phyloP scores from a whole-genome alignment of 148 eudicot genomes.

The Cornus suecica region DNA sequence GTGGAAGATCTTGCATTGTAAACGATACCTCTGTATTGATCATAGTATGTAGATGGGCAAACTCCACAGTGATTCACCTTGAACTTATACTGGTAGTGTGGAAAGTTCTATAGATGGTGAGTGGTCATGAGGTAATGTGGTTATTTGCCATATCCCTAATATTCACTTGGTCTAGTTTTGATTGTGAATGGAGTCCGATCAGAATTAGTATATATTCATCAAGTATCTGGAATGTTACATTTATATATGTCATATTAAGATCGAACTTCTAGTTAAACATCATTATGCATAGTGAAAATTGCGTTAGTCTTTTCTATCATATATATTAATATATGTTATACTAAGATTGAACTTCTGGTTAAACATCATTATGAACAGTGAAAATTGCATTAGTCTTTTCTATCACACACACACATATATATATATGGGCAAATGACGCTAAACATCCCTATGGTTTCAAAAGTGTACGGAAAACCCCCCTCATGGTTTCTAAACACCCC shows the following conservation, averaged over 20 bases:
- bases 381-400: not conserved
- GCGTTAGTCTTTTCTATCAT: conserved; percentile 1
- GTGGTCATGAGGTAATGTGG: not conserved
- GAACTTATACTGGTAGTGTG: conserved; percentile 8
- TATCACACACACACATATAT: too few relatives aligned
- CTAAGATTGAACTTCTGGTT: too few relatives aligned
- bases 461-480: too few relatives aligned
- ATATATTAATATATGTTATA: too few relatives aligned
- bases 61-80: conserved; percentile 5
- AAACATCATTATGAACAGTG: not conserved
- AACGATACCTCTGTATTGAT: not conserved
- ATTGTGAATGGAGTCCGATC: not conserved
- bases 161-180: not conserved
- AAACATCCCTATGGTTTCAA: too few relatives aligned
- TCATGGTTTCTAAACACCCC: too few relatives aligned
- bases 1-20: not conserved
- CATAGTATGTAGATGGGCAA: not conserved
- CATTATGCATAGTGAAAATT: not conserved
- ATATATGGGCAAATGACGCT: too few relatives aligned
- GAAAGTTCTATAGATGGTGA: not conserved
- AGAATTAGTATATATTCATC: not conserved
- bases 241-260: not conserved
- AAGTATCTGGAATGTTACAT: not conserved
- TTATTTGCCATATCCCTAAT: not conserved
- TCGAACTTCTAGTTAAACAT: not conserved